phyloP scores from a whole-genome alignment of 2,329 filamentous ascomycete species.

The Trichoderma atroviride region DNA sequence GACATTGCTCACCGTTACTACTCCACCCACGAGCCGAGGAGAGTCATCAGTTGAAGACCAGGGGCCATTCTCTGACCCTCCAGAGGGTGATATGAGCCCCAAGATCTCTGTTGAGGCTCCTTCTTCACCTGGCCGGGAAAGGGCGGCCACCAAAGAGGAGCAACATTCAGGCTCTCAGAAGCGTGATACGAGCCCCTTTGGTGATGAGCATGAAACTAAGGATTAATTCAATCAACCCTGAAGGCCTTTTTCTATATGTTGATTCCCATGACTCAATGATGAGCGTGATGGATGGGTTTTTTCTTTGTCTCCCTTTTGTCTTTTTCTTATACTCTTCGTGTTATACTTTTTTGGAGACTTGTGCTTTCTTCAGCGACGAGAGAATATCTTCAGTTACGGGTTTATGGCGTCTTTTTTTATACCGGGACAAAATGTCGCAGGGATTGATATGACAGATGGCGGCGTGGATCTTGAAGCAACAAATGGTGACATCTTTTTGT shows the following conservation, averaged over 20 bases:
- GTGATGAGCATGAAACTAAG: slow-evolving; percentile 60
- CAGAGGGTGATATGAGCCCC: slow-evolving; percentile 37
- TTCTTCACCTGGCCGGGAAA: not conserved
- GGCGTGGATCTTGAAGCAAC: slow-evolving; percentile 32
- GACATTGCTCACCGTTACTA: not conserved
- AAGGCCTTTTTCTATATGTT: slow-evolving; percentile 29
- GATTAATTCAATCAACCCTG: slow-evolving; percentile 40
- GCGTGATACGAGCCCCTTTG: slow-evolving; percentile 54
- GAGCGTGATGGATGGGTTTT: not conserved
- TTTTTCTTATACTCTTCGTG: slow-evolving; percentile 27
- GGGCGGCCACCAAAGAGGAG: slow-evolving; percentile 29
- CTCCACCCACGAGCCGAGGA: slow-evolving; percentile 43
- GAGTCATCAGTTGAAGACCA: slow-evolving; percentile 45
- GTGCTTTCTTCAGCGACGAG: slow-evolving; percentile 30
- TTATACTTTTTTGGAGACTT: slow-evolving; percentile 34
- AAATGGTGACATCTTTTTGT: slow-evolving; percentile 30
- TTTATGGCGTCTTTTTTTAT: slow-evolving; percentile 35
- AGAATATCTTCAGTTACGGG: slow-evolving; percentile 32
- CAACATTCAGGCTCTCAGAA: slow-evolving; percentile 34
- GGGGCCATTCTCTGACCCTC: slow-evolving; percentile 63
- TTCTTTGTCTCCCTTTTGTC: not conserved
- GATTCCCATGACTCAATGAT: slow-evolving; percentile 26
- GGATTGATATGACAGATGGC: slow-evolving; percentile 37
- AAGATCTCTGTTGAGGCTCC: slow-evolving; percentile 9
- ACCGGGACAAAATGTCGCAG: slow-evolving; percentile 32